These are phyloP conservation scores for Leccinum pellstonianum DNA, from an alignment of 768 basidiomycete species.

Conservation along the genomic window DNA sequence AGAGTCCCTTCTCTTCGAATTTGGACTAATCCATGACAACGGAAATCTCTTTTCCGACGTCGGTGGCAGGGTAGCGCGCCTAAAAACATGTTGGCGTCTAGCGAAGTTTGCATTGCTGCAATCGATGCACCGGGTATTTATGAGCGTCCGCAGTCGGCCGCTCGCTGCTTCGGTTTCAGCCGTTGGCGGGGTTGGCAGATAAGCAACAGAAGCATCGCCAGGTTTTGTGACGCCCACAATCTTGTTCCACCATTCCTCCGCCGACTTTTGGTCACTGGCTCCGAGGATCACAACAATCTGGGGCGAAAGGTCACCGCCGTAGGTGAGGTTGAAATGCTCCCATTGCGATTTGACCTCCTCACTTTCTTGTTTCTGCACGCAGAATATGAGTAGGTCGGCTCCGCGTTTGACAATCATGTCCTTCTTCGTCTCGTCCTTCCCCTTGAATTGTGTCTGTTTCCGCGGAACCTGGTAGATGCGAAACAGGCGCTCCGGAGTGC, in stretches of 20 bases:
- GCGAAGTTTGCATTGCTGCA: conserved; percentile 17
- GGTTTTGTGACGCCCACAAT: background rate
- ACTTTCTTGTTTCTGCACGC: conserved; percentile 11
- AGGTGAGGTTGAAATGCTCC: conserved; percentile 23
- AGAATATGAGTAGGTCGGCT: conserved; percentile 25
- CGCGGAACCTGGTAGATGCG: conserved; percentile 20
- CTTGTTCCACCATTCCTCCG: conserved; percentile 21
- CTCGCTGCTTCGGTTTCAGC: conserved; percentile 5
- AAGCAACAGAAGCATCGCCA: conserved; percentile 13
- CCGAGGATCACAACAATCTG: conserved; percentile 24
- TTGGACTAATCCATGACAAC: conserved; percentile 4
- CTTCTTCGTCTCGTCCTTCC: conserved; percentile 7
- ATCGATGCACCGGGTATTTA: conserved; percentile 26
- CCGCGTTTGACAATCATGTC: conserved; percentile 18
- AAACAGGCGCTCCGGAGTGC: conserved; percentile 17
- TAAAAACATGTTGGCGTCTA: conserved; percentile 15
- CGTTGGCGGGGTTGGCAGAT: conserved; percentile 14
- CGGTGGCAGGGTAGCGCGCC: background rate
- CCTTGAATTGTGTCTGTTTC: background rate
- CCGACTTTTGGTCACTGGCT: conserved; percentile 16
- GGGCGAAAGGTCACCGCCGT: conserved; percentile 28
- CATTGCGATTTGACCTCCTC: conserved; percentile 21
- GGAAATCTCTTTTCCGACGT: conserved; percentile 4
- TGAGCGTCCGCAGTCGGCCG: conserved; percentile 10
- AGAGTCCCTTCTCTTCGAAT: background rate